phyloP scores from a whole-genome alignment of 148 eudicot species.

The Camellia sinensis region DNA sequence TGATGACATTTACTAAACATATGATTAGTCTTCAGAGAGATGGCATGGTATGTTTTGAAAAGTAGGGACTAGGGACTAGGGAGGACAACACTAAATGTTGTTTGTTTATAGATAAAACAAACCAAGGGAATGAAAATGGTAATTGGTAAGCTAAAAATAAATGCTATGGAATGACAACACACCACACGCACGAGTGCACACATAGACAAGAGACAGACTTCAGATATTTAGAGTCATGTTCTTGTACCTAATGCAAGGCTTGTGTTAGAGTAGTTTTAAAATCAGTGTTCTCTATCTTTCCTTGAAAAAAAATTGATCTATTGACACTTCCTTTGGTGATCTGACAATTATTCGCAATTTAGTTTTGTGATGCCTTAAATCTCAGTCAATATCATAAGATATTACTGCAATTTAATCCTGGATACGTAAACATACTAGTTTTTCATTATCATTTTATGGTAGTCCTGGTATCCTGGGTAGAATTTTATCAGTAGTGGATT shows the following conservation, averaged over 20 bases:
- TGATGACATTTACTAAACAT: too few species aligned
- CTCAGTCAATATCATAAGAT: not conserved
- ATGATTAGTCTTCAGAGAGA: not conserved
- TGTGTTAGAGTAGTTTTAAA: too few species aligned
- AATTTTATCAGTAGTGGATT: too few species aligned
- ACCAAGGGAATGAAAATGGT: not conserved
- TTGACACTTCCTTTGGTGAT: not conserved
- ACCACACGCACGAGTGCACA: not conserved
- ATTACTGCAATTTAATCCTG: not conserved
- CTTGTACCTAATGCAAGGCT: too few species aligned
- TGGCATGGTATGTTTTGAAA: not conserved
- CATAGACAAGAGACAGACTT: not conserved
- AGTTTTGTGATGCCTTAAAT: not conserved
- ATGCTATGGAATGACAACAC: not conserved
- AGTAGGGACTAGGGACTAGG: not conserved
- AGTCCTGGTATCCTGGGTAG: not conserved
- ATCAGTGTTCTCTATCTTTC: too few species aligned
- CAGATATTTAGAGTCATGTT: too few species aligned
- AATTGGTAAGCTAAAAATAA: not conserved
- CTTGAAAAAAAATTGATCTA: not conserved
- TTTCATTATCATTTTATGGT: not conserved
- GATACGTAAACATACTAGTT: not conserved
- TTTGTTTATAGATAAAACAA: not conserved
- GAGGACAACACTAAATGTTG: not conserved
- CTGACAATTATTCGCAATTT: not conserved